phyloP scores from a whole-genome alignment of 129 eudicot species.

The Tagetes patula region DNA sequence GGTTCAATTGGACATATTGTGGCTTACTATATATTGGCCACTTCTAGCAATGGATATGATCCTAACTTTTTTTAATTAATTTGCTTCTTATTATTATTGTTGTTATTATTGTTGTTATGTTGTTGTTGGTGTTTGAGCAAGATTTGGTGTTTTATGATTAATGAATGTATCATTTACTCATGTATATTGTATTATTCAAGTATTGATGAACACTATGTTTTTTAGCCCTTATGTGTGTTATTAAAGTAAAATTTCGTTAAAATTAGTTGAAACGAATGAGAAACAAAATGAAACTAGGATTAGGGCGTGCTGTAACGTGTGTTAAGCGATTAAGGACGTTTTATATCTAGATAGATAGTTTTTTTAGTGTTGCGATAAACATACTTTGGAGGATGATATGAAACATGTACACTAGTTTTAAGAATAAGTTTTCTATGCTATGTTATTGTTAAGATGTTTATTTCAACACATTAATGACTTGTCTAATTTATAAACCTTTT shows the following conservation, averaged over 20 bases:
- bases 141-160: neutral
- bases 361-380: too few relatives aligned
- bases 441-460: too few relatives aligned
- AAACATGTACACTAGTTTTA: too few relatives aligned
- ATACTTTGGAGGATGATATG: too few relatives aligned
- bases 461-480: too few relatives aligned
- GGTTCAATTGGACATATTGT: constrained; percentile 96
- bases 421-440: too few relatives aligned
- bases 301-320: too few relatives aligned
- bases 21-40: constrained; percentile 89
- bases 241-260: neutral
- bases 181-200: neutral
- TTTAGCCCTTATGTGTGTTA: neutral
- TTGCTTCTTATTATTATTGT: too few relatives aligned
- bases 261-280: too few relatives aligned
- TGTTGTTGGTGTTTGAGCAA: neutral
- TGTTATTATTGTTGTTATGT: neutral
- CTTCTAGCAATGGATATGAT: constrained; percentile 96
- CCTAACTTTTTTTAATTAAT: constrained; percentile 62
- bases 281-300: neutral
- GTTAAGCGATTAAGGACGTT: neutral
- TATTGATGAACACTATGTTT: neutral
- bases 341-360: too few relatives aligned
- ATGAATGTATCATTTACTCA: neutral
- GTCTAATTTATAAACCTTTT: too few relatives aligned